Base-by-base conservation (phyloP, 495 filamentous ascomycete species). In the Cladorrhinum samala region DNA sequence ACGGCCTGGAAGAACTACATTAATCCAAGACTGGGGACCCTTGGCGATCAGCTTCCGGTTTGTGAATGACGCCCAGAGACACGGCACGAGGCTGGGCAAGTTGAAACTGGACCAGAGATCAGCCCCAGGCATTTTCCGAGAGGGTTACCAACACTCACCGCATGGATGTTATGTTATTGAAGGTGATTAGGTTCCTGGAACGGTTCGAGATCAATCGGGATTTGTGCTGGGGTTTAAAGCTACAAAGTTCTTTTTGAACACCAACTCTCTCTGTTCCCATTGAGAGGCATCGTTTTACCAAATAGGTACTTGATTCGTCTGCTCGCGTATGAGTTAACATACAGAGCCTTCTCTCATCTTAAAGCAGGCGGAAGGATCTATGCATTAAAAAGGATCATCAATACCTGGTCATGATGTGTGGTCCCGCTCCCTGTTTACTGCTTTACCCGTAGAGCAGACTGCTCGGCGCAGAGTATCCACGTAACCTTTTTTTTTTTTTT, bases 41-140 rank as follows among this genome's bases (percentile, higher is more conserved):
- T 52, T 52, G 50, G 50, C 50, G 40, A 43, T 52, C 38, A 39
- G 24, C 50, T 41, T 36, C 13, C 13, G 27, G 41, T 25, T 52
- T 8, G 2, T 2, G 24, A 50, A 21, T 24, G 24, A 47, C 8
- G 17, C 18, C 38, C 39, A 43, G 36, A 39, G 16, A 52, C 14
- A 19, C 17, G 21, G 21, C 24, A 27, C 3, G 16, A n/a, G 21
- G 14, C 24, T 17, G 9, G 45, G 9, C 45, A 24, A 20, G 11
- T 27, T 24, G 23, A 24, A 17, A 9, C 18, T 43, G 20, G 42
- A 13, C 18, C 3, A 21, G 5, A 45, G 20, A 14, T 45, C 18
- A 21, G 6, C 42, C 5, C 42, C 42, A 24, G n/a, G 7, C 30
- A 37, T 37, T 37, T 7, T 14, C 30, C 14, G 14, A 37, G 30